phyloP scores from a whole-genome alignment of 164 flowering plant genomes.

The Umbellularia californica region DNA sequence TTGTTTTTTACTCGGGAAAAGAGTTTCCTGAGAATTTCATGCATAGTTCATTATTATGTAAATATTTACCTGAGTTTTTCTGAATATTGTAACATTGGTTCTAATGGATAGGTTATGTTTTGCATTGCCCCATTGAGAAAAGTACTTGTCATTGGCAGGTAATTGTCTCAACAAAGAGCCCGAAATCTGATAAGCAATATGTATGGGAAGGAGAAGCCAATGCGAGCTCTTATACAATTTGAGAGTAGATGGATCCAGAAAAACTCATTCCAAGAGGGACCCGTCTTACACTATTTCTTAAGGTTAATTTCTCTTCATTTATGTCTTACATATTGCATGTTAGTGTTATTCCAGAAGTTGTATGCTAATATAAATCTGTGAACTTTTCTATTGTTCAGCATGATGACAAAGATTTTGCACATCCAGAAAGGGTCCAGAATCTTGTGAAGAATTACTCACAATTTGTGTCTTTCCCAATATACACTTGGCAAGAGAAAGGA shows the following conservation, averaged over 20 bases:
- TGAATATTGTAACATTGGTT: too few species aligned
- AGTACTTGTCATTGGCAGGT: slow-evolving; percentile 39
- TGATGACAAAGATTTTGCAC: slow-evolving; percentile 86
- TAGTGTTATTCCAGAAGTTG: background rate
- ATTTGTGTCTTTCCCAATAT: slow-evolving; percentile 96
- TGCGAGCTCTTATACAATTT: slow-evolving; percentile 75
- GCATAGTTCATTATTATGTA: background rate
- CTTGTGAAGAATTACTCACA: slow-evolving; percentile 94
- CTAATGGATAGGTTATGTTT: background rate
- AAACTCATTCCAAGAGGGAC: slow-evolving; percentile 91
- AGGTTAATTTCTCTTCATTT: slow-evolving; percentile 40
- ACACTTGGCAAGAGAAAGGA: slow-evolving; percentile 95
- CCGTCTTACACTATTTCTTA: slow-evolving; percentile 71
- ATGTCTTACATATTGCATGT: background rate
- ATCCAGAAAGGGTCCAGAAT: slow-evolving; percentile 85
- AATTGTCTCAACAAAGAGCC: slow-evolving; percentile 86
- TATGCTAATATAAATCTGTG: background rate
- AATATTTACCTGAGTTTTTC: too few species aligned
- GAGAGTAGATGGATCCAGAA: slow-evolving; percentile 90
- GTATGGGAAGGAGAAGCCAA: slow-evolving; percentile 97
- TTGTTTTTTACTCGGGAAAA: background rate
- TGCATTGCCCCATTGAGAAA: background rate
- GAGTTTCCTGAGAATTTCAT: background rate
- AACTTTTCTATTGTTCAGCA: slow-evolving; percentile 33
- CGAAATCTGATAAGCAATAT: slow-evolving; percentile 94